Conservation (phyloP, 2,329 filamentous ascomycete genomes). For the Neonectria neomacrospora region DNA sequence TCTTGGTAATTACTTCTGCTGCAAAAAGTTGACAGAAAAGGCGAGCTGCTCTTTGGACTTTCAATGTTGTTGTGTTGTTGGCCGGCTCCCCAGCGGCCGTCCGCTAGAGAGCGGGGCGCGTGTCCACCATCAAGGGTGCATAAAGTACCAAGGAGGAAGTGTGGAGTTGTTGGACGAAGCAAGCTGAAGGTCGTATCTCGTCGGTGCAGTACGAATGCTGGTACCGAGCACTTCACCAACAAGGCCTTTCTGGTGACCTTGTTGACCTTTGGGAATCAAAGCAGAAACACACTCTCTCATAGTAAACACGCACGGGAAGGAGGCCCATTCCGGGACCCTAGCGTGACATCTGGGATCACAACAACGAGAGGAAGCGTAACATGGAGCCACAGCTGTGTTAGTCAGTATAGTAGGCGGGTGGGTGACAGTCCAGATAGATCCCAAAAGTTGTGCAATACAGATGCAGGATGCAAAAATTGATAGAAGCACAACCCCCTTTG, state of each 20-base stretch:
- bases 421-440: conserved; percentile 33
- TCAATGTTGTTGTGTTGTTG: conserved; percentile 30
- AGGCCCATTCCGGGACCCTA: conserved; percentile 12
- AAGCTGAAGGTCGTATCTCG: conserved; percentile 36
- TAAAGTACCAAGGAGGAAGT: conserved; percentile 38
- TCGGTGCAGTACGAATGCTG: conserved; percentile 1
- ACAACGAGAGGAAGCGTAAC: background rate
- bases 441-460: conserved; percentile 38
- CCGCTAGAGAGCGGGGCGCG: conserved; percentile 30
- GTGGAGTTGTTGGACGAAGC: conserved; percentile 38
- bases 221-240: conserved; percentile 21
- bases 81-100: conserved; percentile 26
- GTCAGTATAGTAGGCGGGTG: background rate
- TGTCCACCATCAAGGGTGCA: conserved; percentile 25
- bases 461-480: conserved; percentile 43
- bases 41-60: conserved; percentile 30
- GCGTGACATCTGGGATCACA: conserved; percentile 5
- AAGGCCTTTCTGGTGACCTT: conserved; percentile 9
- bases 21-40: conserved; percentile 32
- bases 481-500: conserved; percentile 35
- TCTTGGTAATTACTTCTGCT: conserved; percentile 21
- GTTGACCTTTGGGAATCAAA: conserved; percentile 18
- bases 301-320: conserved; percentile 8
- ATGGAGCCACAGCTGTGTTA: conserved; percentile 5
- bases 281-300: conserved; percentile 9